Percentiles rank a stretch among this genome's conserved stretches.
Conservation (phyloP, 305 asterid genomes). For the Plantago coronopus region DNA sequence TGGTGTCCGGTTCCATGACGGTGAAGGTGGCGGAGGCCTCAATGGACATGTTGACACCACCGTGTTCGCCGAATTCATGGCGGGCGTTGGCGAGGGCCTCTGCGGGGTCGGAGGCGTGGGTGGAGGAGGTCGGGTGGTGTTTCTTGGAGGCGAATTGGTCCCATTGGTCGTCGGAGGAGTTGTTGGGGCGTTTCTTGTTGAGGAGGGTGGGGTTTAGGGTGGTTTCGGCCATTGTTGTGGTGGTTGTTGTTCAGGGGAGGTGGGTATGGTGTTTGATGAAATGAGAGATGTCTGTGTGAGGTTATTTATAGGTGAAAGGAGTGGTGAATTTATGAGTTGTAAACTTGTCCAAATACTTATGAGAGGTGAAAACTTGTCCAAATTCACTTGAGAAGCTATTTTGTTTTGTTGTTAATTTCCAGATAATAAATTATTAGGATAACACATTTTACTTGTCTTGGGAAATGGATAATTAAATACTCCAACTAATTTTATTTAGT, state of each 20-base stretch:
- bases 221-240: constrained; percentile 46
- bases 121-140: constrained; percentile 17
- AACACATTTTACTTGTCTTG: too few relatives aligned
- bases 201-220: constrained; percentile 20
- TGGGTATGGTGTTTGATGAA: not conserved
- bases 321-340: not conserved
- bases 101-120: constrained; percentile 59
- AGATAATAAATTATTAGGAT: too few relatives aligned
- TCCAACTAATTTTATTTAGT: too few relatives aligned
- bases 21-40: constrained; percentile 98
- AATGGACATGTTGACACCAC: constrained; percentile 97
- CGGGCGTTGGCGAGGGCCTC: constrained; percentile 81
- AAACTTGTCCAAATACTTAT: not conserved
- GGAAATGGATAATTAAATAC: too few relatives aligned
- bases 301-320: constrained; percentile 2
- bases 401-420: too few relatives aligned
- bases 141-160: constrained; percentile 45
- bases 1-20: constrained; percentile 91
- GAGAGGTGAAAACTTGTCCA: not conserved
- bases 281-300: not conserved
- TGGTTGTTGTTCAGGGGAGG: not conserved
- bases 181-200: constrained; percentile 43
- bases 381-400: not conserved
- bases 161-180: constrained; percentile 42
- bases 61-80: constrained; percentile 97